phyloP scores from a whole-genome alignment of 2,329 filamentous ascomycete species.

The Epichloe glyceriae region DNA sequence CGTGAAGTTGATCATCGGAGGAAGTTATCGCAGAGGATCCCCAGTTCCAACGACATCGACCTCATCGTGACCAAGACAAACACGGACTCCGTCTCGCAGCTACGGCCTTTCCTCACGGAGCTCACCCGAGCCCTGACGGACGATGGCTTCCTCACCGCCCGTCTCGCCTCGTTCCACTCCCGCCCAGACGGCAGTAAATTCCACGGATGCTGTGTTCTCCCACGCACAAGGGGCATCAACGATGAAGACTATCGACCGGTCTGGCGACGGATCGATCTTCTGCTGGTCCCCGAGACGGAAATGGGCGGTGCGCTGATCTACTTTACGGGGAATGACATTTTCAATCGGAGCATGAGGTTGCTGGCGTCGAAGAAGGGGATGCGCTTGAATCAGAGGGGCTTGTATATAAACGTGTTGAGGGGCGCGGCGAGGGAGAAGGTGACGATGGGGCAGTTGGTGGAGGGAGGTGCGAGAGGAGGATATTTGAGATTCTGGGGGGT shows the following conservation, averaged over 20 bases:
- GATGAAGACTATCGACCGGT: constrained; percentile 25
- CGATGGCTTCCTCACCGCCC: constrained; percentile 53
- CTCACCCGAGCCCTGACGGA: constrained; percentile 51
- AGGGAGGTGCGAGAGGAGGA: constrained; percentile 64
- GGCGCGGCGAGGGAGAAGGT: constrained; percentile 39
- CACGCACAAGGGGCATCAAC: constrained; percentile 18
- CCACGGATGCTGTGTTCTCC: constrained; percentile 73
- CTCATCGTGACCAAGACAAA: constrained; percentile 62
- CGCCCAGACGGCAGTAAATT: constrained; percentile 59
- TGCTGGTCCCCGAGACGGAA: constrained; percentile 69
- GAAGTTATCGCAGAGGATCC: constrained; percentile 75
- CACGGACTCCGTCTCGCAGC: constrained; percentile 37
- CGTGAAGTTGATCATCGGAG: constrained; percentile 62
- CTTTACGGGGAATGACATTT: constrained; percentile 91
- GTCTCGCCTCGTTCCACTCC: constrained; percentile 44
- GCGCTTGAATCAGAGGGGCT: constrained; percentile 70
- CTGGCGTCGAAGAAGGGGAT: constrained; percentile 70
- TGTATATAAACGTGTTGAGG: constrained; percentile 35
- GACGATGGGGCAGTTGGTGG: constrained; percentile 53
- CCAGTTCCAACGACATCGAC: constrained; percentile 70
- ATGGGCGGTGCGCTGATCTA: constrained; percentile 82
- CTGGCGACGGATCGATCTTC: constrained; percentile 76
- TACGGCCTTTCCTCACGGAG: constrained; percentile 47
- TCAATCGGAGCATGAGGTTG: constrained; percentile 75
- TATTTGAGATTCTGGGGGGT: constrained; percentile 74